Evolutionary conservation across 352 stramenopile genomes (phyloP), one percentile per base, ranked within the genome.

Genomic region (Thraustochytrium striatum): DNA sequence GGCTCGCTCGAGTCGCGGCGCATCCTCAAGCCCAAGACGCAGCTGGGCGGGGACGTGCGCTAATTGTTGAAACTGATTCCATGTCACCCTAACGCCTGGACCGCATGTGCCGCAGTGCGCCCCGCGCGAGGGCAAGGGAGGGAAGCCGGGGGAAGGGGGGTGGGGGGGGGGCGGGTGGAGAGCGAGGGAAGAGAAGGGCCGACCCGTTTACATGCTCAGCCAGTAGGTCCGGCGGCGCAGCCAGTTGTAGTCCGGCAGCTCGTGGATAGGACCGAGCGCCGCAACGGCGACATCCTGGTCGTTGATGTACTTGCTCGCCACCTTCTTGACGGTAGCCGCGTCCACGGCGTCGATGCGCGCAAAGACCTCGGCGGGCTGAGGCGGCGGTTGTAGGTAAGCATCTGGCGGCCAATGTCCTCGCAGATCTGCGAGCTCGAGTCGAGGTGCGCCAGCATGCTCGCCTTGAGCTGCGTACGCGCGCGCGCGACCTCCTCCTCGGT

Each of bases 231-330:
- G 91, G 86, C 95, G 91, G 87, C 97, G 92, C 87, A 99, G 98
- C 88, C 97, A 99, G 87, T 97, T 98, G 92, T 99, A 99, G 87
- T 98, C 95, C 50, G 96, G 96, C 85, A 99, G 88, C 85, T 98
- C 95, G 87, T 99, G 90, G 83, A 99, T 96, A 78, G 95, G 94
- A 59, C 97, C 97, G 28, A 98, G 91, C 61, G 95, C 96, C 43
- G 96, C 94, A 55, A 99, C 88, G 39, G 96, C 96, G 89, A 98
- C 94, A 84, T 99, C 96, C 89, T 99, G 94, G 87, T 99, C 95
- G 86, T 98, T 97, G 83, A 99, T 92, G 61, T 95, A 86, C 36
- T 89, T 87, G 78, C 87, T 84, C 16, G 91, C 92, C 11, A 90
- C 92, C 28, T 89, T 87, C 82, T 87, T 88, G 62, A 99, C 93